Percentiles rank a stretch among this genome's conserved stretches.
Conservation (phyloP, 148 eudicot species). For the Oxyria digyna region DNA sequence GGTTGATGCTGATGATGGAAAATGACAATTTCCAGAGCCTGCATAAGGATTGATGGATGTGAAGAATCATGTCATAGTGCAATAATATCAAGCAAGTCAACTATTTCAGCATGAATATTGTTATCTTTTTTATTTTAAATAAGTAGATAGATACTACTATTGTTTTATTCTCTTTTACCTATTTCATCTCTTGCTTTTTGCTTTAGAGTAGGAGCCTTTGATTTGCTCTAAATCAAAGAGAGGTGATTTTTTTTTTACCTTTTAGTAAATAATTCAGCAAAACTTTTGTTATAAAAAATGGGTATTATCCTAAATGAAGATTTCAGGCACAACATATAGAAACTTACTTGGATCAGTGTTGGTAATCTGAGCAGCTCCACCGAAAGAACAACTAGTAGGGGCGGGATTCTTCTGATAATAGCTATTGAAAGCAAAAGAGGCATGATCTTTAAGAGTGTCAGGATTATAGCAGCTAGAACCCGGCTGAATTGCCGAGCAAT, state of each 20-base stretch:
- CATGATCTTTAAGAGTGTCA: constrained; percentile 56
- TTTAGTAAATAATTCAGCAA: too few species aligned
- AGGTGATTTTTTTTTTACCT: too few species aligned
- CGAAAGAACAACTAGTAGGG: constrained; percentile 84
- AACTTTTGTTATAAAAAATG: too few species aligned
- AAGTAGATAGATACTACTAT: too few species aligned
- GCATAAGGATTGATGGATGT: constrained; percentile 13
- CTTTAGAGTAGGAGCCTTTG: too few species aligned
- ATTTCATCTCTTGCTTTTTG: too few species aligned
- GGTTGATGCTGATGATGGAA: constrained; percentile 32
- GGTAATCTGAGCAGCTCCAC: constrained; percentile 75
- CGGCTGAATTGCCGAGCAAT: constrained; percentile 71
- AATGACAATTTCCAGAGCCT: constrained; percentile 79
- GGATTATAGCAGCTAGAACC: constrained; percentile 69
- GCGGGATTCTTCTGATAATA: constrained; percentile 91
- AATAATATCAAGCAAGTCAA: background rate
- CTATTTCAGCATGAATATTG: background rate
- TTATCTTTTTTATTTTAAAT: too few species aligned
- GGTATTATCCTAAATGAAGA: background rate
- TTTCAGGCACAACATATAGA: background rate
- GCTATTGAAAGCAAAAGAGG: constrained; percentile 79
- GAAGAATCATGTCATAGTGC: background rate
- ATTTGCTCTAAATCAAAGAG: too few species aligned
- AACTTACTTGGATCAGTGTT: constrained; percentile 78
- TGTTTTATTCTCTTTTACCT: too few species aligned